These are phyloP conservation scores for Termitomyces sp. DNA, from an alignment of 768 basidiomycete genomes.

Conservation along the genomic window DNA sequence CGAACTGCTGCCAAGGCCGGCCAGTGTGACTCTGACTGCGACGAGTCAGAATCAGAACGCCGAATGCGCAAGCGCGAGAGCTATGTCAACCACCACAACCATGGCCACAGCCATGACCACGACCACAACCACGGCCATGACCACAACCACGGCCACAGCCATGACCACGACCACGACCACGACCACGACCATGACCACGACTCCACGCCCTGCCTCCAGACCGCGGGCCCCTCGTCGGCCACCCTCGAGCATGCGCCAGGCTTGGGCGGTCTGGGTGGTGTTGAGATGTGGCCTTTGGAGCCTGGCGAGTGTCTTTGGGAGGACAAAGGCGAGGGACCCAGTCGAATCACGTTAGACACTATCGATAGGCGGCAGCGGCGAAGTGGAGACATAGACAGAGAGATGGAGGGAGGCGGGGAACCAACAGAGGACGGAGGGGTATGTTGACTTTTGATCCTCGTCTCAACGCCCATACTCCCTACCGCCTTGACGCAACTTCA, in stretches of 20 bases:
- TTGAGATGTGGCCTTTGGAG: conserved; percentile 36
- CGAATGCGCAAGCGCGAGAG: background rate
- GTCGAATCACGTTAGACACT: background rate
- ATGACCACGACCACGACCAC: background rate
- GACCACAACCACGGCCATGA: too few relatives aligned
- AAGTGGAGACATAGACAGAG: conserved; percentile 9
- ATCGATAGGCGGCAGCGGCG: conserved; percentile 7
- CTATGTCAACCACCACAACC: background rate
- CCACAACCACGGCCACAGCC: too few relatives aligned
- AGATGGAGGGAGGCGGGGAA: conserved; percentile 1
- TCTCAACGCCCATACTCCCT: too few relatives aligned
- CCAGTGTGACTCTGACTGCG: background rate
- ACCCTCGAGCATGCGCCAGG: conserved; percentile 52
- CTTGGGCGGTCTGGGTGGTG: conserved; percentile 59
- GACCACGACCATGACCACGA: too few relatives aligned
- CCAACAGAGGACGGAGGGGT: conserved; percentile 4
- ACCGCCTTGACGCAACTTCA: too few relatives aligned
- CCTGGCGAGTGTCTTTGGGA: background rate
- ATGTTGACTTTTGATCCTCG: too few relatives aligned
- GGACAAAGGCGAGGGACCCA: conserved; percentile 9
- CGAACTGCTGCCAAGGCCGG: conserved; percentile 45
- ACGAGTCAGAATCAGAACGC: background rate
- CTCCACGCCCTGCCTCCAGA: conserved; percentile 20
- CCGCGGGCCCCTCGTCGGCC: conserved; percentile 61
- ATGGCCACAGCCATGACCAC: background rate